These are phyloP conservation scores for Naegleria lovaniensis DNA, from an alignment of 208 protist species.

Conservation along the genomic window DNA sequence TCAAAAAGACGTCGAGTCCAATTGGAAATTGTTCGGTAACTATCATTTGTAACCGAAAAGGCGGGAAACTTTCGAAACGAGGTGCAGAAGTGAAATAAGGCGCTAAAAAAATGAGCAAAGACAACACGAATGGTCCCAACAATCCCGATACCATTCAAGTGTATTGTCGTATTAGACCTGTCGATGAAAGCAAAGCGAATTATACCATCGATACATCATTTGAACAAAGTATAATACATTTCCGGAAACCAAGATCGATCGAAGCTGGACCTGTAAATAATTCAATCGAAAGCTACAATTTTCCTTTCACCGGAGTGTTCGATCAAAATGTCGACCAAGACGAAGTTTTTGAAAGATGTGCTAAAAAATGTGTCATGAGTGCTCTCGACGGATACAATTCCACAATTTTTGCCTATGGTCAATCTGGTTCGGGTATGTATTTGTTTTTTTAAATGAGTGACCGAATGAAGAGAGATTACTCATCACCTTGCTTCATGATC, in stretches of 20 bases:
- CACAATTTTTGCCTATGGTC: conserved; percentile 50
- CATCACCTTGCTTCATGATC: too few species aligned
- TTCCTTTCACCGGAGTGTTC: conserved; percentile 44
- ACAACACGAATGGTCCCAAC: background rate
- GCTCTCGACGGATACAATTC: conserved; percentile 50
- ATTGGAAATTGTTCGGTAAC: too few species aligned
- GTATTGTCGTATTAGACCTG: background rate
- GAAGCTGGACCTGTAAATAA: background rate
- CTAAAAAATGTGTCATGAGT: conserved; percentile 26
- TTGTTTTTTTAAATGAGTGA: too few species aligned
- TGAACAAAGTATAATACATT: background rate
- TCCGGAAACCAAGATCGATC: background rate
- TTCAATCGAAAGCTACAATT: conserved; percentile 39
- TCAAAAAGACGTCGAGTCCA: too few species aligned
- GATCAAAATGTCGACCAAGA: conserved; percentile 39
- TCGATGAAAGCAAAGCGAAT: background rate
- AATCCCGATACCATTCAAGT: background rate
- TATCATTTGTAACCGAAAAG: too few species aligned
- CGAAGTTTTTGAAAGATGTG: conserved; percentile 38
- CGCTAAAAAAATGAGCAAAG: background rate
- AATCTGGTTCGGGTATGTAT: conserved; percentile 40
- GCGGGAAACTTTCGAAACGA: too few species aligned
- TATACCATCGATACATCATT: background rate
- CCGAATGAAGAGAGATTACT: too few species aligned
- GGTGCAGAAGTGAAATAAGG: too few species aligned